Evolutionary conservation across 2,329 filamentous ascomycete species (phyloP).

Genomic region (Cladosporium sp.): DNA sequence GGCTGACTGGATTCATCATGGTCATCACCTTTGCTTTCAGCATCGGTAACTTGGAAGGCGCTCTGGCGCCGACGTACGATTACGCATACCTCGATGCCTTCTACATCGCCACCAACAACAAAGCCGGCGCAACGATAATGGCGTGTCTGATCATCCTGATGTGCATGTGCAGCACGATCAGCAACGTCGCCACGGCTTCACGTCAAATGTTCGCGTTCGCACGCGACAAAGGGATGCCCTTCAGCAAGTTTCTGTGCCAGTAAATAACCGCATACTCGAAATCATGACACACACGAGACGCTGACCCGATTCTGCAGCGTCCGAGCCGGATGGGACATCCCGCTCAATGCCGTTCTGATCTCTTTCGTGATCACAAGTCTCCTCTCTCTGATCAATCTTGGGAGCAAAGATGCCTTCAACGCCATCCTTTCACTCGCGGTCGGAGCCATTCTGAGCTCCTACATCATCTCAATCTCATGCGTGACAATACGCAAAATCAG

Average conservation of each 20-base stretch:
- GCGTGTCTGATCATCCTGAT: constrained; percentile 26
- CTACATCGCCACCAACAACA: constrained; percentile 25
- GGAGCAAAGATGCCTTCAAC: constrained; percentile 18
- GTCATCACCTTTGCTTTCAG: constrained; percentile 33
- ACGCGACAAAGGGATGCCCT: constrained; percentile 28
- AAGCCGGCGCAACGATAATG: constrained; percentile 27
- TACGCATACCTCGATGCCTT: constrained; percentile 31
- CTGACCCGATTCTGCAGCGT: constrained; percentile 15
- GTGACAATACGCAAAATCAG: constrained; percentile 4
- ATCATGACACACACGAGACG: neutral
- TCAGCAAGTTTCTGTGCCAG: constrained; percentile 26
- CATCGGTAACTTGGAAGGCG: constrained; percentile 11
- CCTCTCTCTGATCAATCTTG: constrained; percentile 13
- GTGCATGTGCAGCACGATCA: constrained; percentile 31
- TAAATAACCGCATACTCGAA: neutral
- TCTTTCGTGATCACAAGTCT: constrained; percentile 14
- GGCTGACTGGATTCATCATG: constrained; percentile 30
- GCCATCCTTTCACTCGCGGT: constrained; percentile 36
- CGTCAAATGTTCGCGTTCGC: constrained; percentile 31
- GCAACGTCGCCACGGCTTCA: constrained; percentile 29
- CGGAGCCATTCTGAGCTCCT: constrained; percentile 29
- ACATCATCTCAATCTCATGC: constrained; percentile 29
- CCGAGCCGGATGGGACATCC: constrained; percentile 23
- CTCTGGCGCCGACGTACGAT: constrained; percentile 16
- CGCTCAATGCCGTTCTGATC: constrained; percentile 14